Percentiles rank a stretch among this genome's conserved stretches.
phyloP scores from a whole-genome alignment of 768 basidiomycete genomes.

The Cyclocybe aegerita region DNA sequence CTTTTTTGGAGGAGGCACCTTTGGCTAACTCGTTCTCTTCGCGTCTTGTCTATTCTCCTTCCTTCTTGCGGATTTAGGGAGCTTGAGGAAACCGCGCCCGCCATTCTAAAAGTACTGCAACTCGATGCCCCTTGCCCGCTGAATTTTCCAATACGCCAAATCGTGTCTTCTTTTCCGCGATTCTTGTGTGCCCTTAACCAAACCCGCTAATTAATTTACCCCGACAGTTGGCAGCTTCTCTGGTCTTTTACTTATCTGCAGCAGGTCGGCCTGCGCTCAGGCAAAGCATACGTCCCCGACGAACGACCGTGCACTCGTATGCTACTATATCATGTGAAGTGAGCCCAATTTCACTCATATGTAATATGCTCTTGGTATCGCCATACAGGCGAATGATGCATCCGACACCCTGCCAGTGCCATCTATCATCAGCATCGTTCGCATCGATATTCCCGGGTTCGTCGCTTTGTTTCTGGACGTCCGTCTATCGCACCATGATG shows the following conservation, averaged over 20 bases:
- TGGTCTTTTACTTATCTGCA: not conserved
- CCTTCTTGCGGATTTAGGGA: too few species aligned
- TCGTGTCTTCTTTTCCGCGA: not conserved
- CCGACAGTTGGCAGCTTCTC: not conserved
- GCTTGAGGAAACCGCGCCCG: too few species aligned
- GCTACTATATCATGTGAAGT: constrained; percentile 9
- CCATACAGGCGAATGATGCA: not conserved
- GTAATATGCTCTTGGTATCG: not conserved
- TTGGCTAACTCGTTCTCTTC: too few species aligned
- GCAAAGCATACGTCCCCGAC: constrained; percentile 4
- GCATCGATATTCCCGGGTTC: not conserved
- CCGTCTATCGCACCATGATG: too few species aligned
- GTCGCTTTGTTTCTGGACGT: too few species aligned
- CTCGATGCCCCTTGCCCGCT: too few species aligned
- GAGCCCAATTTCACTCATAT: not conserved
- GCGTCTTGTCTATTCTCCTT: too few species aligned
- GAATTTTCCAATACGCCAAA: not conserved
- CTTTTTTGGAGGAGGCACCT: too few species aligned
- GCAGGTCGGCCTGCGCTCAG: not conserved
- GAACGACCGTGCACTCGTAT: constrained; percentile 8
- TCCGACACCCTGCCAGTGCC: constrained; percentile 4
- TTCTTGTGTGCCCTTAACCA: not conserved
- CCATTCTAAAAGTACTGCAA: too few species aligned
- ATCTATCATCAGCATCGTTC: not conserved
- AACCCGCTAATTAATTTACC: not conserved